Evolutionary conservation across 208 protist genomes (phyloP), one percentile per base, ranked within the genome.

Genomic region (Crithidia sp.): DNA sequence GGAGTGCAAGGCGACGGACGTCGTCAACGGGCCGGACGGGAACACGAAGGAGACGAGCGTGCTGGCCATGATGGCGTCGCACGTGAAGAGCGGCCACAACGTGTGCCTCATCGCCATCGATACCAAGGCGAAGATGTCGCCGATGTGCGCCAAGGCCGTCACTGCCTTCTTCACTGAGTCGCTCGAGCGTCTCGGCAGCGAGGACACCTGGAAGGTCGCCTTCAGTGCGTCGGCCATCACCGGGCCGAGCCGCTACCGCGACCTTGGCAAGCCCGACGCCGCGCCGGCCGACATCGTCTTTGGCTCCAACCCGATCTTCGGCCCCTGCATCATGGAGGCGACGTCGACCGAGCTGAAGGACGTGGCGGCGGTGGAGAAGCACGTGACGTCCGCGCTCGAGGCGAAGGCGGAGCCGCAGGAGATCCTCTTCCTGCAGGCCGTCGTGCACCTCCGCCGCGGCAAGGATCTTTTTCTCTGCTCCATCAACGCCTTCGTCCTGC

Each of bases 241-340:
- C 12, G 77, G 65, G 50, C 59, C 72, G 7, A 76, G 57, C 52
- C 82, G 50, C 49, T 78, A 64, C 71, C 84, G 73, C 45, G 88
- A 90, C 70, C 61, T 90, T 17, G 12, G 4, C 5, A 70, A 60
- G 28, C 66, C 78, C n/a, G 76, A 74, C 28, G 44, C 41, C 17
- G 66, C 45, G 44, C 74, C 73, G 71, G 80, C 78, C 59, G 73
- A 75, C 44, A 53, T 83, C 37, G 57, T 57, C 13, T 84, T 86
- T 62, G 88, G 82, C 52, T 88, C 85, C 10, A 89, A 93, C 71
- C 82, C 85, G 17, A 72, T 93, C 36, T 90, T 79, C 62, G 88
- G 88, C 63, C 60, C 74, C 13, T 89, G 83, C 57, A 70, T 93
- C 50, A 74, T 85, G 72, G 67, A 83, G 61, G 61, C 86, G 41